These are phyloP conservation scores for Fremontodendron californicum DNA, from an alignment of 345 rosid genomes.

Conservation along the genomic window DNA sequence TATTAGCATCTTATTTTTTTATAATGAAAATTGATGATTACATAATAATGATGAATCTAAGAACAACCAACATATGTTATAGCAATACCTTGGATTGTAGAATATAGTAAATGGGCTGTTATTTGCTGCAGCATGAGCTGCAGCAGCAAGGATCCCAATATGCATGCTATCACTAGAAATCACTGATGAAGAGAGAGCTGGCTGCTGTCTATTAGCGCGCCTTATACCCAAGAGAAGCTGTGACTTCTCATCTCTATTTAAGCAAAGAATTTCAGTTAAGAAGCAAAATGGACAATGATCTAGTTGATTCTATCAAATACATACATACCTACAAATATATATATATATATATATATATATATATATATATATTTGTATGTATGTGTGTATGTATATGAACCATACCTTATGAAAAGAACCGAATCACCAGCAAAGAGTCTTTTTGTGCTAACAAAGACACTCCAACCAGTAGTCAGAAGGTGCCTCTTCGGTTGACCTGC, in stretches of 20 bases:
- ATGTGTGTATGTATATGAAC: not conserved
- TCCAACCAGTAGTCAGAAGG: slow-evolving; percentile 93
- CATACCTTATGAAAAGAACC: slow-evolving; percentile 83
- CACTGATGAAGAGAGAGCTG: slow-evolving; percentile 90
- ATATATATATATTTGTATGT: not conserved
- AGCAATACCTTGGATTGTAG: slow-evolving; percentile 82
- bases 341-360: not conserved
- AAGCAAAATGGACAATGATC: slow-evolving; percentile 3
- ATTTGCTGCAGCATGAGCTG: slow-evolving; percentile 97
- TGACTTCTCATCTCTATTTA: slow-evolving; percentile 80
- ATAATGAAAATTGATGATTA: not conserved
- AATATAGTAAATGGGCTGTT: slow-evolving; percentile 87
- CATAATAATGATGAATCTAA: not conserved
- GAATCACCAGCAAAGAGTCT: slow-evolving; percentile 94
- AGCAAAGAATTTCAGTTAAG: slow-evolving; percentile 16
- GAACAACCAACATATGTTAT: not conserved
- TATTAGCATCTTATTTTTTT: not conserved
- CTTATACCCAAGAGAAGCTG: slow-evolving; percentile 84
- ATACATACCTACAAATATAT: not conserved
- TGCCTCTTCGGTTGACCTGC: slow-evolving; percentile 93
- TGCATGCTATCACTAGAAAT: slow-evolving; percentile 99
- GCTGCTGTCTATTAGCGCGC: slow-evolving; percentile 85
- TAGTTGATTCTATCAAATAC: not conserved
- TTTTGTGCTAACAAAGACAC: slow-evolving; percentile 88
- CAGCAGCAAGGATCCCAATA: slow-evolving; percentile 98